Evolutionary conservation across 2,329 filamentous ascomycete genomes (phyloP).

Genomic region (Cyphellophora attinorum): DNA sequence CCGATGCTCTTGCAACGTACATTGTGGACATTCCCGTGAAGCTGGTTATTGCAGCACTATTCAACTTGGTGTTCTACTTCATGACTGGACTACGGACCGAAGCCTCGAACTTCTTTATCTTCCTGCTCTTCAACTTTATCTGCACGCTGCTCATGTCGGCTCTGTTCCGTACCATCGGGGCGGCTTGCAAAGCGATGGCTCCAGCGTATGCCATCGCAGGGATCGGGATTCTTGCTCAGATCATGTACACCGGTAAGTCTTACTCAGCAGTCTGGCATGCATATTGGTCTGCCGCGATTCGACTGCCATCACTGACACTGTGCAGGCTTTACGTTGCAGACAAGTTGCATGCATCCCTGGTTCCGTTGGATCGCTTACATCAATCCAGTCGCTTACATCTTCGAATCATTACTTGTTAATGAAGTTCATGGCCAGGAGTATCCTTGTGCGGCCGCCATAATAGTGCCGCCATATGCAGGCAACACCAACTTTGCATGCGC

Average conservation of each 20-base stretch:
- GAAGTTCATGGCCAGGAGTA: slow-evolving; percentile 25
- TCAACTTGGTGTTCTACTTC: slow-evolving; percentile 54
- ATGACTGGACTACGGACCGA: slow-evolving; percentile 47
- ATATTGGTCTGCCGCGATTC: too few relatives aligned
- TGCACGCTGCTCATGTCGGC: slow-evolving; percentile 50
- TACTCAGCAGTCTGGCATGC: too few relatives aligned
- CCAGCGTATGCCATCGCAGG: slow-evolving; percentile 45
- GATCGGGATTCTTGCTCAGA: slow-evolving; percentile 24
- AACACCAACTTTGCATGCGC: slow-evolving; percentile 55
- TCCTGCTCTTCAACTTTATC: slow-evolving; percentile 42
- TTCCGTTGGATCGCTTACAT: slow-evolving; percentile 53
- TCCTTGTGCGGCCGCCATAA: slow-evolving; percentile 5
- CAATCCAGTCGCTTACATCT: slow-evolving; percentile 28
- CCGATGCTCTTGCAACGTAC: slow-evolving; percentile 50
- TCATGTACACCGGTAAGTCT: slow-evolving; percentile 34
- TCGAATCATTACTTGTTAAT: slow-evolving; percentile 27
- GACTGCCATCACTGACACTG: too few relatives aligned
- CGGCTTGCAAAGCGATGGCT: slow-evolving; percentile 47
- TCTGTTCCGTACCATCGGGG: slow-evolving; percentile 47
- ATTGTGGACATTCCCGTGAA: slow-evolving; percentile 50
- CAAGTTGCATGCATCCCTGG: slow-evolving; percentile 43
- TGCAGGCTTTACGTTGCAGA: slow-evolving; percentile 36
- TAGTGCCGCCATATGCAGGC: slow-evolving; percentile 47
- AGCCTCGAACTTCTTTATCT: slow-evolving; percentile 52
- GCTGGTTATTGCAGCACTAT: slow-evolving; percentile 48